Base-by-base conservation (phyloP, 169 alveolate species). In the Perkinsus chesapeaki region DNA sequence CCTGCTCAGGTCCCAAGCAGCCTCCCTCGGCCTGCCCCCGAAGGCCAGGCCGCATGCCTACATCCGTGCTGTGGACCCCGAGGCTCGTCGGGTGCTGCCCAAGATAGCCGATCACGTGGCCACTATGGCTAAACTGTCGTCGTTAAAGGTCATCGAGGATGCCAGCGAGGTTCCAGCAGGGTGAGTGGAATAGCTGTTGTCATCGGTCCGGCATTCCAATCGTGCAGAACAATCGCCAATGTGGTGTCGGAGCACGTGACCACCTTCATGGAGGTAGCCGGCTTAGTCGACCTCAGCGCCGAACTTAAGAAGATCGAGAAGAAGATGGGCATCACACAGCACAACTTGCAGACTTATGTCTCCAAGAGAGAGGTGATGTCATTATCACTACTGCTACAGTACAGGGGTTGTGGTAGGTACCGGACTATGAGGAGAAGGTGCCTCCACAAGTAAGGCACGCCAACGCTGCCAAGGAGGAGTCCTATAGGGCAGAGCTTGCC, bases 341-440 rank as follows among this genome's bases (percentile, higher is more conserved):
- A 60, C 82, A 60, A 60, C 82, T 60, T 60, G 82, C 82, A 60
- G 82, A 60, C 82, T 12, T 60, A 60, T 34, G 82, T 60, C 31
- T 60, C 82, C 36, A 60, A 60, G 82, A 60, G 82, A 16, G 82
- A 60, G 82, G 82, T 60, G 27, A 34, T 60, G 27, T 27, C 82
- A 27, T 7, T 60, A 16, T 60, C 37, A 60, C 27, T 1, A 34
- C 31, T 20, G 82, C 27, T 92, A 94, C 97, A 12, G 95, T 96
- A 91, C 91, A 43, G 48, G 96, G 97, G 95, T 95, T 96, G 93
- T 92, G 95, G 39, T 95, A 95, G 82, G 96, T 96, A 39, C 97
- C 97, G 23, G 96, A 96, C 94, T 96, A 96, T 92, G 97, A 94
- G 93, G 94, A 94, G 43, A 97, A 96, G 95, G 98, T 97, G 82